Base-by-base conservation (phyloP, 306 rosid genomes). In the Trichosanthes truncata region DNA sequence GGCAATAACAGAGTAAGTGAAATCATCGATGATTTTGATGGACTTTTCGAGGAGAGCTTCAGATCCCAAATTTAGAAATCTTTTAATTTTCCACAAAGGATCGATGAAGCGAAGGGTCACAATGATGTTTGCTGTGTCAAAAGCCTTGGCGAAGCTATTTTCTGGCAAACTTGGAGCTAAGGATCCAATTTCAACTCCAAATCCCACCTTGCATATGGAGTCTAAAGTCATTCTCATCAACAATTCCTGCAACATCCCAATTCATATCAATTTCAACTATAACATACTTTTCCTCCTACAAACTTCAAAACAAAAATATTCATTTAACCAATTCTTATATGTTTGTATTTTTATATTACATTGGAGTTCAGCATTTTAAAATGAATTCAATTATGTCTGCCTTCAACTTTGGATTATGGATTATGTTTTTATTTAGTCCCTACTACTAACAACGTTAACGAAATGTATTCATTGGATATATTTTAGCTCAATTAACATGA, bases 181-280 rank as follows among this genome's bases (percentile, higher is more conserved):
- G 10, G 94, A 91, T 81, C 96, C 97, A 85, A 95, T 93, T 85
- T 95, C 99, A 41, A 93, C 99, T 4, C 97, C 99, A 81, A 95
- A 93, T 62, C 99, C 99, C 62, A 95, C 97, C 83, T 91, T 95
- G 69, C 97, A 91, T 61, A 93, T 93, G 35, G 97, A 93, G 82
- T 95, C 97, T 76, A 95, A 85, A 57, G 99, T 95, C 99, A 95
- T 92, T 84, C 97, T 89, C 97, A 93, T 93, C 88, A 91, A 62
- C 86, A 95, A 75, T 83, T 95, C 97, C 99, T 91, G 72, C 55
- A 48, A 48, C 5, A 29, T 29, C 67, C 74, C 43, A 23, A 15
- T 17, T 52, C 52, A 48, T 48, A 48, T 45, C 49, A 45, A 45
- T 45, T 36, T 36, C 40, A 36, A 36, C 40, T 5, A 36, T 36